Conservation (phyloP, 345 rosid species). For the Lepidium didymum region DNA sequence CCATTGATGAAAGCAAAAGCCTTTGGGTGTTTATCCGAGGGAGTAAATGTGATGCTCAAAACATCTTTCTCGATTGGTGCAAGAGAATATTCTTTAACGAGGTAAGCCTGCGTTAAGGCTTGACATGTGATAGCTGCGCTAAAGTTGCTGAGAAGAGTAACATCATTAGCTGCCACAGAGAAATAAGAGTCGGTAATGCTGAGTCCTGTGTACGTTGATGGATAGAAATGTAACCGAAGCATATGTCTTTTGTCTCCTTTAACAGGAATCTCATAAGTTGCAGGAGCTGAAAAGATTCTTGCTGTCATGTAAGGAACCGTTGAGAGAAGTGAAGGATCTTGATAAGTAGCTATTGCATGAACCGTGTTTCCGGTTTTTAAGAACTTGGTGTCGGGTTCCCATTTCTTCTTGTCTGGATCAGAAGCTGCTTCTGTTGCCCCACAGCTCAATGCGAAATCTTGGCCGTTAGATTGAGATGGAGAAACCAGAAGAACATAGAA, state of each 20-base stretch:
- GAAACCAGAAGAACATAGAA: conserved; percentile 18
- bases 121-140: conserved; percentile 65
- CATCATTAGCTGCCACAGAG: conserved; percentile 39
- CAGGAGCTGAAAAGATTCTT: conserved; percentile 50
- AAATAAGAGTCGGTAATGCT: conserved; percentile 49
- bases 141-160: conserved; percentile 61
- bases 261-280: conserved; percentile 45
- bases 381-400: conserved; percentile 54
- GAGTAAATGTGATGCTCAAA: conserved; percentile 46
- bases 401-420: conserved; percentile 56
- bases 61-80: conserved; percentile 30
- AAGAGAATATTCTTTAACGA: conserved; percentile 56
- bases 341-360: conserved; percentile 39
- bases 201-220: conserved; percentile 43
- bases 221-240: conserved; percentile 61
- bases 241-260: conserved; percentile 34
- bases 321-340: conserved; percentile 65
- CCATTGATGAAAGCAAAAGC: conserved; percentile 69
- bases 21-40: conserved; percentile 33
- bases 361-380: conserved; percentile 30
- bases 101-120: conserved; percentile 61
- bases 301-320: conserved; percentile 68
- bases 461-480: conserved; percentile 20
- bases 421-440: conserved; percentile 40
- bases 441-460: conserved; percentile 37